phyloP scores from a whole-genome alignment of 176 grass and related monocot species.

The Eragrostis curvula region DNA sequence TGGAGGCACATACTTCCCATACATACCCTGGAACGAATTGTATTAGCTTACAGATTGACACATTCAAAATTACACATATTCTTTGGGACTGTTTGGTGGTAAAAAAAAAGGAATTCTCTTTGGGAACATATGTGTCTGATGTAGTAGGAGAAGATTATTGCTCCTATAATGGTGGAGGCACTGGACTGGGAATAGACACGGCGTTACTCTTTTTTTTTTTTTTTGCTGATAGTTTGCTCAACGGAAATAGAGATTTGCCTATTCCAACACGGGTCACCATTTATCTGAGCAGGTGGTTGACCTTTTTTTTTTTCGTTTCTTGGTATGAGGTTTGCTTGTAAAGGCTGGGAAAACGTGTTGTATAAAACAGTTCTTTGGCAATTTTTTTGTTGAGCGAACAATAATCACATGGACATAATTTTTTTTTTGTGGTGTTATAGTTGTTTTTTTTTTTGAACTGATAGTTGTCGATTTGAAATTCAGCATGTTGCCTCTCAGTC shows the following conservation, averaged over 20 bases:
- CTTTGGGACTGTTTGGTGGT: constrained; percentile 42
- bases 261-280: constrained; percentile 16
- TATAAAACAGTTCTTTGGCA: constrained; percentile 36
- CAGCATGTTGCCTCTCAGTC: background rate
- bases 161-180: constrained; percentile 14
- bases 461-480: background rate
- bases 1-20: constrained; percentile 52
- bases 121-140: constrained; percentile 12
- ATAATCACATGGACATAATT: background rate
- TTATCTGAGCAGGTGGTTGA: constrained; percentile 18
- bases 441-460: background rate
- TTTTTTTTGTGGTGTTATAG: too few species aligned
- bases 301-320: constrained; percentile 23
- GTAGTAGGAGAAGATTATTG: constrained; percentile 20
- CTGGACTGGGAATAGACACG: background rate
- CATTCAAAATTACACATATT: constrained; percentile 50
- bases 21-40: constrained; percentile 38
- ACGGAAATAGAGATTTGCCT: background rate
- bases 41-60: constrained; percentile 46
- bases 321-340: constrained; percentile 30
- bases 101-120: constrained; percentile 11
- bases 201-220: constrained; percentile 1
- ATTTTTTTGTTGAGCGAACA: constrained; percentile 13
- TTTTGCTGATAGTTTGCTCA: constrained; percentile 25
- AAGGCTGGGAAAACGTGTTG: constrained; percentile 28